phyloP scores from a whole-genome alignment of 2,329 filamentous ascomycete genomes.

The Xylaria multiplex region DNA sequence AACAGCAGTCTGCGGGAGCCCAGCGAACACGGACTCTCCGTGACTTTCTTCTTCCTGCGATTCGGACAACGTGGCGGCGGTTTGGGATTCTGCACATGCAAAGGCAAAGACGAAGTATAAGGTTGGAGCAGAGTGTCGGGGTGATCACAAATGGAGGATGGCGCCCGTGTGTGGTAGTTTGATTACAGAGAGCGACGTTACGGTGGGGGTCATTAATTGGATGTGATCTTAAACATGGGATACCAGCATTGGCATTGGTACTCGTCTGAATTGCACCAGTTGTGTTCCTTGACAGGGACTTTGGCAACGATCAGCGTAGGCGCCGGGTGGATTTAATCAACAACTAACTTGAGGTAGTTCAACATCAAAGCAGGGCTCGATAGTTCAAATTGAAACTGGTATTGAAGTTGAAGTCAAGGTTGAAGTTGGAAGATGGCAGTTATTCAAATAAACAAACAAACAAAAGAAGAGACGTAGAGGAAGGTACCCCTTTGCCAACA shows the following conservation, averaged over 20 bases:
- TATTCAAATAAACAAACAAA: constrained; percentile 4
- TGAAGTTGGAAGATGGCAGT: neutral
- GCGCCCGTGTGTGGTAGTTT: constrained; percentile 36
- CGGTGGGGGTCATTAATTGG: constrained; percentile 38
- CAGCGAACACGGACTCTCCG: constrained; percentile 58
- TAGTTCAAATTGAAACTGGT: neutral
- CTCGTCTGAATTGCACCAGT: constrained; percentile 22
- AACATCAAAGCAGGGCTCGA: constrained; percentile 4
- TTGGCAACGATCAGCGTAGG: neutral
- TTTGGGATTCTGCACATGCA: constrained; percentile 13
- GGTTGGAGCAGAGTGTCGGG: constrained; percentile 26
- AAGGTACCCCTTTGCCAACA: constrained; percentile 13
- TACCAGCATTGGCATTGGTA: constrained; percentile 17
- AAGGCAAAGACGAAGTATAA: constrained; percentile 9
- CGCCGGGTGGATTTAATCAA: neutral
- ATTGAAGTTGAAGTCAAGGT: constrained; percentile 1
- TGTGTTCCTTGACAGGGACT: neutral
- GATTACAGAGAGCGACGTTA: constrained; percentile 41
- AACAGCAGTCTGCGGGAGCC: constrained; percentile 47
- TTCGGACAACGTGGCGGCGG: constrained; percentile 61
- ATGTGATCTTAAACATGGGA: constrained; percentile 34
- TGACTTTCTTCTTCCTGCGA: constrained; percentile 56
- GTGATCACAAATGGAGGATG: constrained; percentile 40
- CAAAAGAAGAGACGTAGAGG: neutral
- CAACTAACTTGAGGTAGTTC: neutral